phyloP scores from a whole-genome alignment of 306 rosid species.

The Myrica gale region DNA sequence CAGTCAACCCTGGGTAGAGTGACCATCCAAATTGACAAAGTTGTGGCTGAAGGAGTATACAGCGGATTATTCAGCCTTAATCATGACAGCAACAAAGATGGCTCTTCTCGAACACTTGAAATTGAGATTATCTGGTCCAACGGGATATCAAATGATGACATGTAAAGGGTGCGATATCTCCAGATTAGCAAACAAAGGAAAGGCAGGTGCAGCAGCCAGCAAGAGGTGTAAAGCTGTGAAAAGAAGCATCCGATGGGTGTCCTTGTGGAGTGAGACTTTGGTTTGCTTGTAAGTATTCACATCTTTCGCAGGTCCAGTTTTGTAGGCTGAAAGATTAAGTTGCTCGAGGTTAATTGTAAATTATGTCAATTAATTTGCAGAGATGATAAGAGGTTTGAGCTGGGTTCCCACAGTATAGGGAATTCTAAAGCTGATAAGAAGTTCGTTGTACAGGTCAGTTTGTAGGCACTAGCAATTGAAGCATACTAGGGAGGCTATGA shows the following conservation, averaged over 20 bases:
- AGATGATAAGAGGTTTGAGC: slow-evolving; percentile 31
- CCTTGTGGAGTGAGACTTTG: slow-evolving; percentile 24
- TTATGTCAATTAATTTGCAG: slow-evolving; percentile 41
- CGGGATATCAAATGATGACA: slow-evolving; percentile 63
- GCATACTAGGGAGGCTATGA: slow-evolving; percentile 34
- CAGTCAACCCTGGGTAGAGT: slow-evolving; percentile 93
- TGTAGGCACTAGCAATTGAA: slow-evolving; percentile 47
- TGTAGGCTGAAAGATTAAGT: slow-evolving; percentile 53
- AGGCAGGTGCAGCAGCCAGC: neutral
- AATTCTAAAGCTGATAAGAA: slow-evolving; percentile 37
- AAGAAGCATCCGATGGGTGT: slow-evolving; percentile 2
- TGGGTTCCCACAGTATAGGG: slow-evolving; percentile 45
- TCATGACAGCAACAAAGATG: slow-evolving; percentile 88
- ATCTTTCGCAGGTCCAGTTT: slow-evolving; percentile 54
- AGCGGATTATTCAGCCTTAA: slow-evolving; percentile 94
- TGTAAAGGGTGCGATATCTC: slow-evolving; percentile 29
- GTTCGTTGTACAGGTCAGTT: slow-evolving; percentile 68
- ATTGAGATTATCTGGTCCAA: slow-evolving; percentile 95
- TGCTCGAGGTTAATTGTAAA: slow-evolving; percentile 65
- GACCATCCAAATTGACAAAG: slow-evolving; percentile 95
- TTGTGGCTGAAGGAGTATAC: slow-evolving; percentile 87
- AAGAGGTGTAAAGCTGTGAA: slow-evolving; percentile 16
- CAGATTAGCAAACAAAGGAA: neutral
- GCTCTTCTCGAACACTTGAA: slow-evolving; percentile 83
- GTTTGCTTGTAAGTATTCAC: slow-evolving; percentile 51